These are phyloP conservation scores for Dendrocalamus sinicus DNA, from an alignment of 176 grass and related monocot species.

Conservation along the genomic window DNA sequence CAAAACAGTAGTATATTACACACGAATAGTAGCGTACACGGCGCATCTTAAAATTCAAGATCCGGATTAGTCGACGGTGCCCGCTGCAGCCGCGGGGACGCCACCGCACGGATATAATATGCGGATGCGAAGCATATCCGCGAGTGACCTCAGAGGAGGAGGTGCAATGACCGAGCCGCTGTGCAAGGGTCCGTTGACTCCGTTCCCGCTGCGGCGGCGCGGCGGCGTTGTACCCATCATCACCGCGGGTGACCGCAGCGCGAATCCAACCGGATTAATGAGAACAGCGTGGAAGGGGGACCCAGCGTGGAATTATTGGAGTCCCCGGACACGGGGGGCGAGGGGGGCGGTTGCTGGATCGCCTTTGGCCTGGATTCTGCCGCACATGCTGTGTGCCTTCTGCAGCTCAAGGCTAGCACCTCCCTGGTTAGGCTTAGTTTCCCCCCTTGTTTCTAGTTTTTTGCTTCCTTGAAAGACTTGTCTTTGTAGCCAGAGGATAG, in stretches of 20 bases:
- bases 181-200: neutral
- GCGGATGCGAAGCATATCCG: conserved; percentile 38
- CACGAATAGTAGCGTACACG: neutral
- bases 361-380: neutral
- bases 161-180: neutral
- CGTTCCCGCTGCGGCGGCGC: neutral
- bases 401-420: neutral
- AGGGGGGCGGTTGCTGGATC: neutral
- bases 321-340: conserved; percentile 26
- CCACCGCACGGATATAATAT: conserved; percentile 12
- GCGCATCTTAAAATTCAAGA: neutral
- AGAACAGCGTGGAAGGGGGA: conserved; percentile 31
- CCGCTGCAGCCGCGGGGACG: neutral
- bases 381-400: neutral
- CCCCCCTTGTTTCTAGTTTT: neutral
- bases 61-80: neutral
- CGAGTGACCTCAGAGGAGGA: neutral
- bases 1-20: neutral
- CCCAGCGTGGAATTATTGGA: conserved; percentile 49
- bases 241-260: conserved; percentile 24
- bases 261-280: neutral
- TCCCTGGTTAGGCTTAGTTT: neutral
- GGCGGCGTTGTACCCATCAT: neutral
- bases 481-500: neutral
- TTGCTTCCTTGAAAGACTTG: neutral